Evolutionary conservation across 1,284 basidiomycete genomes (phyloP).

Genomic region (Leccinum pallidistipes): DNA sequence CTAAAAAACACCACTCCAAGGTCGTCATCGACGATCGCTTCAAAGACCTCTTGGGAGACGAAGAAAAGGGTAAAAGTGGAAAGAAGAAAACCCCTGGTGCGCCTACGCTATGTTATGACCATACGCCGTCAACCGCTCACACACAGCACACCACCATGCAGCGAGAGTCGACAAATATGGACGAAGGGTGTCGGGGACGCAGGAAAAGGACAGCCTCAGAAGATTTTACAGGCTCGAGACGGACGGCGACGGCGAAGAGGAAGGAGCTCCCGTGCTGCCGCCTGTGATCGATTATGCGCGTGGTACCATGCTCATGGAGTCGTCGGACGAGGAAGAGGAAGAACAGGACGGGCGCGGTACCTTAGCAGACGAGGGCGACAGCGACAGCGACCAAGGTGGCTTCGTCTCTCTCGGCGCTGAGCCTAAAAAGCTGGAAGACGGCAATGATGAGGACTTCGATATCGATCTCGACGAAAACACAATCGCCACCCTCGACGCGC

Average conservation of each 20-base stretch:
- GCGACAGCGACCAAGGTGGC: slow-evolving; percentile 50
- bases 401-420: slow-evolving; percentile 52
- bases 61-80: slow-evolving; percentile 41
- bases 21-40: slow-evolving; percentile 95
- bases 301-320: slow-evolving; percentile 83
- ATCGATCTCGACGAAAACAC: slow-evolving; percentile 80
- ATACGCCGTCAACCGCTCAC: background rate
- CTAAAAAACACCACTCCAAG: slow-evolving; percentile 79
- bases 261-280: slow-evolving; percentile 31
- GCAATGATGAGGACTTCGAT: slow-evolving; percentile 47
- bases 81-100: slow-evolving; percentile 43
- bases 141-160: slow-evolving; percentile 22
- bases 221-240: slow-evolving; percentile 80
- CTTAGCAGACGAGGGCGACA: slow-evolving; percentile 38
- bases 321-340: slow-evolving; percentile 76
- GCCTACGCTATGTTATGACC: slow-evolving; percentile 10
- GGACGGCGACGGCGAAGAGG: slow-evolving; percentile 39
- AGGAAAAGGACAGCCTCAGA: slow-evolving; percentile 75
- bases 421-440: slow-evolving; percentile 18
- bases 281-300: slow-evolving; percentile 82
- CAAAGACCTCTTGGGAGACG: slow-evolving; percentile 71
- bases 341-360: slow-evolving; percentile 36
- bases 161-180: slow-evolving; percentile 92
- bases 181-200: slow-evolving; percentile 64
- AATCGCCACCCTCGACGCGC: slow-evolving; percentile 71